Base-by-base conservation (phyloP, 2,329 filamentous ascomycete species). In the Neonectria sp. region DNA sequence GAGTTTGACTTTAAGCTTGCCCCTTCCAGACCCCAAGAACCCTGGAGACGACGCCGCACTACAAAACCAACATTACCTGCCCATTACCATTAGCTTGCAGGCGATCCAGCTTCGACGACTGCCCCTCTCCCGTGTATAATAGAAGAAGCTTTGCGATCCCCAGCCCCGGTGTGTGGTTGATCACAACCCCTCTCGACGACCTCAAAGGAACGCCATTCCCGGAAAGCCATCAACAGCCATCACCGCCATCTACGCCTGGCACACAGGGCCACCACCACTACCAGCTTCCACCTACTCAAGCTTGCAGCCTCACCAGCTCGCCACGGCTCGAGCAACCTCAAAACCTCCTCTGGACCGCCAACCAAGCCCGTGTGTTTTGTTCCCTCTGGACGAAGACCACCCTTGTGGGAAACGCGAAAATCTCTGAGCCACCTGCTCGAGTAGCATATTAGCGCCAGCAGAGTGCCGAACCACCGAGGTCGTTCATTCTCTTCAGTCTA, bases 1-100 rank as follows among this genome's bases (percentile, higher is more conserved):
- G 17, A 29, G 29, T 65, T 69, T 60, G 31, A 61, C 51, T 71
- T 71, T 64, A 62, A 65, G 68, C 65, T 72, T 67, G 63, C 27
- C 53, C 56, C 58, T 63, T 63, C 64, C 53, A 59, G 56, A 58
- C 40, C 49, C 55, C 64, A 37, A 48, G 55, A 52, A 33, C 46
- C 55, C 25, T 58, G 60, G 51, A 49, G 52, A 63, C 63, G 57
- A 60, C 58, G 17, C 37, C 37, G 33, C 37, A 40, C 55, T 15
- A 40, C 37, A 13, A n/a, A n/a, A 17, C 35, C 35, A 37, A 37
- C 35, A 37, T 15, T 40, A n/a, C 15, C 37, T 40, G 13, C 15
- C 37, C 37, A 17, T 33, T 37, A 37, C 35, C 13, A 40, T 40
- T 56, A 63, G 46, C 65, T 56, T 58, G 55, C 40, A 59, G 37